Conservation (phyloP, 1,284 basidiomycete species). For the Porogramme epimiltina region DNA sequence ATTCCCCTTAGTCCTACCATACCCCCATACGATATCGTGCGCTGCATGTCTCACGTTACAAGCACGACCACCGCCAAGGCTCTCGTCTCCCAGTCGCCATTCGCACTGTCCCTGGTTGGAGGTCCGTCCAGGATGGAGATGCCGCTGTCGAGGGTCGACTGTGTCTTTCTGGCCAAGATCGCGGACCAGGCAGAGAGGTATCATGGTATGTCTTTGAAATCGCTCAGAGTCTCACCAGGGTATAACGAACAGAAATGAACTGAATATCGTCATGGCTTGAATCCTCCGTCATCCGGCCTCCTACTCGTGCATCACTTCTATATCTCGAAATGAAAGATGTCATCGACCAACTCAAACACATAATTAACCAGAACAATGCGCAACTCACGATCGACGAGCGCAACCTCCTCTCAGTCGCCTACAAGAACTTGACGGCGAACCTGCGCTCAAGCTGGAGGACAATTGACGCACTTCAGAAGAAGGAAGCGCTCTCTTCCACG, state of each 20-base stretch:
- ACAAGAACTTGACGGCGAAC: conserved; percentile 66
- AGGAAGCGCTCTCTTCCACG: conserved; percentile 37
- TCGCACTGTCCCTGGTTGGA: not conserved
- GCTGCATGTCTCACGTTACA: not conserved
- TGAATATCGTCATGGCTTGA: too few species aligned
- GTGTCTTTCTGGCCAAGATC: conserved; percentile 60
- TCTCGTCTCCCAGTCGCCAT: conserved; percentile 4
- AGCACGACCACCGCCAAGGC: conserved; percentile 1
- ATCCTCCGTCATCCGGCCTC: too few species aligned
- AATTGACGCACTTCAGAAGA: conserved; percentile 56
- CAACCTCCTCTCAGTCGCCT: conserved; percentile 69
- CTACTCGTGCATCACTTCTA: too few species aligned
- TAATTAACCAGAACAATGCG: conserved; percentile 50
- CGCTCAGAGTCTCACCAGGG: not conserved
- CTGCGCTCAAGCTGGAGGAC: conserved; percentile 66
- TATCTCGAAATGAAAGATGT: conserved; percentile 43
- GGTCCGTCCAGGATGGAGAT: conserved; percentile 15
- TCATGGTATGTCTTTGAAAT: conserved; percentile 44
- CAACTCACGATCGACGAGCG: conserved; percentile 63
- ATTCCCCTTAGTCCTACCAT: not conserved
- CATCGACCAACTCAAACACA: conserved; percentile 56
- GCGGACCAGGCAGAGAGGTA: conserved; percentile 70
- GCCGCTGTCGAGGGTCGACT: conserved; percentile 35
- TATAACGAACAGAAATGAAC: too few species aligned
- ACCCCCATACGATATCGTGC: not conserved